phyloP scores from a whole-genome alignment of 352 stramenopile species.

The Pythium brachiatum region DNA sequence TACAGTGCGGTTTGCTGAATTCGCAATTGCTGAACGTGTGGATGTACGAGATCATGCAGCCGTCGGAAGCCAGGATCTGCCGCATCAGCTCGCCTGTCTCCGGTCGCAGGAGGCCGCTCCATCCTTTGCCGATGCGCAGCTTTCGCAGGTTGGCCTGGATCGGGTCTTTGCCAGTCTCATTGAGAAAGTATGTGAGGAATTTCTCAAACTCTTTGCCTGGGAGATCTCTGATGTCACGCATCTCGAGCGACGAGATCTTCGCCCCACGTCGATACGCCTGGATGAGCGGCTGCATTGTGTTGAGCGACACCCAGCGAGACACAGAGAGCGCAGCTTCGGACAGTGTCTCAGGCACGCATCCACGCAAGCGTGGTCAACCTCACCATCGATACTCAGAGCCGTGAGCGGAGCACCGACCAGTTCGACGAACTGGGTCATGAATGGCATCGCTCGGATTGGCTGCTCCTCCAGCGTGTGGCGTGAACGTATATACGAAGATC shows the following conservation, averaged over 20 bases:
- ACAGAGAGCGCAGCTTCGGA: neutral
- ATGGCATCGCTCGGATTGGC: neutral
- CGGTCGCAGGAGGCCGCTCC: neutral
- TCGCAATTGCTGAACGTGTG: neutral
- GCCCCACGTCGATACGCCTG: neutral
- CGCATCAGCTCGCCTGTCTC: constrained; percentile 4
- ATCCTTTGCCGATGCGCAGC: constrained; percentile 12
- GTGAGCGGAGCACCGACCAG: constrained; percentile 2
- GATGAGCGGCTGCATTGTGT: constrained; percentile 4
- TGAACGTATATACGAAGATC: too few relatives aligned
- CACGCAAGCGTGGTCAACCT: constrained; percentile 2
- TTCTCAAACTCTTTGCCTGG: constrained; percentile 1
- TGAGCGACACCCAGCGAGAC: neutral
- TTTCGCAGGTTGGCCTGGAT: constrained; percentile 4
- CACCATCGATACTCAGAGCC: neutral
- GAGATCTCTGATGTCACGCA: constrained; percentile 4
- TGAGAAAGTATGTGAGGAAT: constrained; percentile 3
- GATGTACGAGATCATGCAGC: constrained; percentile 2
- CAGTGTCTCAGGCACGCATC: constrained; percentile 2
- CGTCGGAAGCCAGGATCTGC: neutral
- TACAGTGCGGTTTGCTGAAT: too few relatives aligned
- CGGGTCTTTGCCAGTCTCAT: neutral
- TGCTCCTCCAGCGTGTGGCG: neutral
- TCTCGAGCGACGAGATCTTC: constrained; percentile 4
- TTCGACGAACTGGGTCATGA: neutral